Evolutionary conservation across 2,329 filamentous ascomycete species (phyloP), one percentile per base, ranked within the genome.

Genomic region (Cladorrhinum sp.): DNA sequence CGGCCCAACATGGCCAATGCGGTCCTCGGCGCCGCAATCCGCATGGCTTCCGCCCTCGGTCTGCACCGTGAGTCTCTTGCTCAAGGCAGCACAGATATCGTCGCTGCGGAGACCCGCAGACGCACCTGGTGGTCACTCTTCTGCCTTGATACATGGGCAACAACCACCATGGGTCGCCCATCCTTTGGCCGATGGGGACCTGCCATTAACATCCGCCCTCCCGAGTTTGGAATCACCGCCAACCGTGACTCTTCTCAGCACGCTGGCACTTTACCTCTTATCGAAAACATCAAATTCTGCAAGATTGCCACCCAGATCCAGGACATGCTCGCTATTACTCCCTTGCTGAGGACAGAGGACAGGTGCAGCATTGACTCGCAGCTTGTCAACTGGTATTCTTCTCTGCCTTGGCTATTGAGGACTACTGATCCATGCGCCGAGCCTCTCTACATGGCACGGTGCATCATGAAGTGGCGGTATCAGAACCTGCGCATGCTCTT

Each of bases 401-500:
- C 83, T 54, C 80, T 92, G 1, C 90, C 89, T 3, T 84, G 84
- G 78, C 78, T 89, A 13, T 77, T 89, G 32, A 80, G 84, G 65
- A 83, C 85, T 20, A 83, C 78, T 10, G 86, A 91, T 59, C 84
- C 87, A 9, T 90, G 87, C 69, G 85, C 88, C 0, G 87, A 90
- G 65, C 85, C 87, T 1, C 81, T 92, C 18, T 85, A 85, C 64
- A 87, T 88, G 53, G 85, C 87, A 0, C 82, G 89, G 55, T 85
- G 85, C 64, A 83, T 92, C 67, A 91, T 92, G 87, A 89, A 90
- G 72, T 93, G 90, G 90, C 83, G 90, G 13, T 93, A 90, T 70
- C 86, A 90, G 70, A 92, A 91, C 67, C 81, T 92, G 51, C 86
- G 89, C 51, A 88, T 92, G 74, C 81, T 93, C 1, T 82, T 93